Evolutionary conservation across 768 basidiomycete genomes (phyloP), one percentile per base, ranked within the genome.

Genomic region (Collybia sordida): DNA sequence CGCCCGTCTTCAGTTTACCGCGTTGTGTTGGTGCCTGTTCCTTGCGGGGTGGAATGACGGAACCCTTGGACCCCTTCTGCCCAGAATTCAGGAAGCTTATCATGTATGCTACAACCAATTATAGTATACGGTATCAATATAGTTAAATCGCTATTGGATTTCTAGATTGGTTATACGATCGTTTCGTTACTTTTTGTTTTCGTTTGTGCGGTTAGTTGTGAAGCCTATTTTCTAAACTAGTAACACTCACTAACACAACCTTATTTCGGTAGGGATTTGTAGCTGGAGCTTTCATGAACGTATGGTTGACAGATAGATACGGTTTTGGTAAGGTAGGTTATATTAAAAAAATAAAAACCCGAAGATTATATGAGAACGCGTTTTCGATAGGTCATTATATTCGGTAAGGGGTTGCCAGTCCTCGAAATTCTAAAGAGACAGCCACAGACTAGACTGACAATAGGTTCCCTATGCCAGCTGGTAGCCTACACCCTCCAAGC

Each of bases 21-120:
- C 82, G 1, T 64, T 83, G 25, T 86, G 82, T 55, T 81, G 72
- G 67, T 67, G 72, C 12, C 43, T 85, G 43, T 83, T 85, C 51
- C 65, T 88, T 3, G 75, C 75, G 12, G 90, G 90, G 14, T 92
- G 88, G 88, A 89, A 86, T 58, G 90, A 90, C 62, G 85, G 83
- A 15, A 77, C 83, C 0, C 79, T 81, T 9, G 90, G 90, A 1
- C 88, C 90, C 1, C 66, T 93, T 19, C 64, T 93, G 3, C 89
- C 87, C 1, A 74, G 81, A 9, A 83, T 93, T 37, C 88, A 88
- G 62, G 62, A 65, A 6, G 75, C 57, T 69, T 90, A 72, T 59
- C 53, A 11, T 31, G 31, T 31, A 31, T 31, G 31, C 3, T 31
- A 31, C 11, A 27, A 27, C 11, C 11, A 5, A 11, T 31, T 12